phyloP scores from a whole-genome alignment of 2,329 filamentous ascomycete genomes.

The Curvularia verruculosa region DNA sequence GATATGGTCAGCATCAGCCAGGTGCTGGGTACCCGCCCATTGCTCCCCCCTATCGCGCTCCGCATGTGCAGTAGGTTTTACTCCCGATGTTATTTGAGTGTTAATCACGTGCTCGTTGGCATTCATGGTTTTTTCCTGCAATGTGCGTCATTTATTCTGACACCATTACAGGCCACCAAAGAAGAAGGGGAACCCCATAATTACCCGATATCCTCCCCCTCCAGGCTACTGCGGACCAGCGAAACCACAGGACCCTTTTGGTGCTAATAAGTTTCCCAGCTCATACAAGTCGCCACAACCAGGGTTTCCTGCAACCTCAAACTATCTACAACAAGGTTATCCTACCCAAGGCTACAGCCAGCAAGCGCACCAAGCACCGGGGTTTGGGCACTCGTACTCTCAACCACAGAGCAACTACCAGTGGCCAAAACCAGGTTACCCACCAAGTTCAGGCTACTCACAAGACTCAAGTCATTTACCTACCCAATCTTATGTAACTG shows the following conservation, averaged over 20 bases:
- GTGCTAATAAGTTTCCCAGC: slow-evolving; percentile 30
- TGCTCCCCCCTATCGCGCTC: slow-evolving; percentile 31
- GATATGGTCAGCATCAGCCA: slow-evolving; percentile 40
- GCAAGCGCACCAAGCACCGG: slow-evolving; percentile 24
- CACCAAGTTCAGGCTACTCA: slow-evolving; percentile 28
- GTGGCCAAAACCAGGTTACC: slow-evolving; percentile 36
- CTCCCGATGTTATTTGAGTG: background rate
- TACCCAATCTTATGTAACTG: slow-evolving; percentile 30
- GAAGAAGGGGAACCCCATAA: slow-evolving; percentile 56
- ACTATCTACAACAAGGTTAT: slow-evolving; percentile 36
- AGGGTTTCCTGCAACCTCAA: slow-evolving; percentile 29
- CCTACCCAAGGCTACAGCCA: slow-evolving; percentile 30
- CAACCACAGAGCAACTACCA: slow-evolving; percentile 30
- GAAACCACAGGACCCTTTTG: slow-evolving; percentile 41
- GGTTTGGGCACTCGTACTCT: slow-evolving; percentile 29
- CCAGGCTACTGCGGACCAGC: slow-evolving; percentile 53
- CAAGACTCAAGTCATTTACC: slow-evolving; percentile 31
- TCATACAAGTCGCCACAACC: slow-evolving; percentile 39
- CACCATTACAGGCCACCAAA: slow-evolving; percentile 43
- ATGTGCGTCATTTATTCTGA: slow-evolving; percentile 22
- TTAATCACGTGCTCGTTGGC: slow-evolving; percentile 2
- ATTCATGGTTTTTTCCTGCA: background rate
- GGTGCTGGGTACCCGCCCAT: slow-evolving; percentile 32
- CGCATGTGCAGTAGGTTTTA: slow-evolving; percentile 43
- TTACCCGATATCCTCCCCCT: slow-evolving; percentile 58